These are phyloP conservation scores for Ulmus americana DNA, from an alignment of 331 rosid species.

Conservation along the genomic window DNA sequence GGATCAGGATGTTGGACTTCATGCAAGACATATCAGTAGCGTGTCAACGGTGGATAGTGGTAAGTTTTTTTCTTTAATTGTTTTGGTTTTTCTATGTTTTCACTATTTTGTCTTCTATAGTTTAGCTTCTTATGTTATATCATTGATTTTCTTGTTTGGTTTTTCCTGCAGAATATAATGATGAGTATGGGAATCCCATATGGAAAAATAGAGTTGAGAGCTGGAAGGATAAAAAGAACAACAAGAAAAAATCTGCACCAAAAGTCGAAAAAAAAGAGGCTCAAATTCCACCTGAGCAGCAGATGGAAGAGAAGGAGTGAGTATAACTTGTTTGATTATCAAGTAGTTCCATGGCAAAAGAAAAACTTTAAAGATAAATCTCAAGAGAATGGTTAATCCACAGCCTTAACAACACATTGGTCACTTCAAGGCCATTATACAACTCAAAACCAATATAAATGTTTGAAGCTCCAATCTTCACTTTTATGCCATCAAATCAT, in stretches of 20 bases:
- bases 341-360: not conserved
- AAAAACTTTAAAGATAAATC: not conserved
- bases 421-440: not conserved
- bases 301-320: constrained; percentile 74
- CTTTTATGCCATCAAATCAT: not conserved
- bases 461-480: not conserved
- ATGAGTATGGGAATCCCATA: constrained; percentile 88
- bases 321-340: constrained; percentile 16
- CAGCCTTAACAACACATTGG: not conserved
- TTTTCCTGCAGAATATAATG: constrained; percentile 58
- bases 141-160: constrained; percentile 13
- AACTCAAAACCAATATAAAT: not conserved
- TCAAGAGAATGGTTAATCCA: not conserved
- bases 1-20: constrained; percentile 73
- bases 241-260: constrained; percentile 62
- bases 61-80: constrained; percentile 23
- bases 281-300: constrained; percentile 67
- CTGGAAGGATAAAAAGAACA: constrained; percentile 90
- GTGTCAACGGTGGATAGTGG: constrained; percentile 92
- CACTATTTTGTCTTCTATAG: constrained; percentile 1
- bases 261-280: constrained; percentile 42
- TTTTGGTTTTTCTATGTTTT: not conserved
- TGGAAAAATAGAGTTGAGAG: constrained; percentile 99
- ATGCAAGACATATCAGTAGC: constrained; percentile 85
- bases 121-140: constrained; percentile 6